Percentiles rank a stretch among this genome's conserved stretches.
These are phyloP conservation scores for Ogataea philodendri DNA, from an alignment of 805 yeast species.

Conservation along the genomic window DNA sequence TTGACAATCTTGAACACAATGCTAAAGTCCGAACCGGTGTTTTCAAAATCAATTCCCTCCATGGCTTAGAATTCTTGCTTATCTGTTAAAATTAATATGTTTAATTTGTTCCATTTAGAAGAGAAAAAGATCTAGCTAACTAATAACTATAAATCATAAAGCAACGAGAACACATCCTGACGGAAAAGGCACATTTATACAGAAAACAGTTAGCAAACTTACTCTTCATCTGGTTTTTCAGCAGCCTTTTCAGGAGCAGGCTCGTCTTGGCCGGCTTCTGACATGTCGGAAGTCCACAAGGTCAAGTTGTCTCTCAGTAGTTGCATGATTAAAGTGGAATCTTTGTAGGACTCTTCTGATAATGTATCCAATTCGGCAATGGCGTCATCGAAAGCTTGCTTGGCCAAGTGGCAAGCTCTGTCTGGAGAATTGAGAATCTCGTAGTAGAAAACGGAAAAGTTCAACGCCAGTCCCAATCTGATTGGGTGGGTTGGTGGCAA, in stretches of 20 bases:
- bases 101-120: constrained; percentile 11
- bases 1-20: constrained; percentile 52
- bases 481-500: constrained; percentile 99
- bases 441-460: constrained; percentile 96
- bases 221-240: constrained; percentile 32
- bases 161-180: constrained; percentile 23
- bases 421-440: constrained; percentile 98
- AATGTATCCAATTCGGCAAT: constrained; percentile 97
- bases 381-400: constrained; percentile 98
- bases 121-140: constrained; percentile 22
- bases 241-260: constrained; percentile 37
- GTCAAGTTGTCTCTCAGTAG: constrained; percentile 97
- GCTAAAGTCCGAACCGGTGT: constrained; percentile 42
- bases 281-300: constrained; percentile 94
- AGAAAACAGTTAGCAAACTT: constrained; percentile 24
- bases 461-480: constrained; percentile 95
- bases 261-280: constrained; percentile 71
- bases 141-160: constrained; percentile 24
- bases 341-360: constrained; percentile 97
- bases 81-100: constrained; percentile 9
- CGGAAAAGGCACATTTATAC: constrained; percentile 24
- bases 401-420: constrained; percentile 98
- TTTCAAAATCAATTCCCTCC: constrained; percentile 44
- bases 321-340: constrained; percentile 98
- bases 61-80: constrained; percentile 12